Percentiles rank a stretch among this genome's conserved stretches.
phyloP scores from a whole-genome alignment of 495 filamentous ascomycete species.

The Corynascus novoguineensis region DNA sequence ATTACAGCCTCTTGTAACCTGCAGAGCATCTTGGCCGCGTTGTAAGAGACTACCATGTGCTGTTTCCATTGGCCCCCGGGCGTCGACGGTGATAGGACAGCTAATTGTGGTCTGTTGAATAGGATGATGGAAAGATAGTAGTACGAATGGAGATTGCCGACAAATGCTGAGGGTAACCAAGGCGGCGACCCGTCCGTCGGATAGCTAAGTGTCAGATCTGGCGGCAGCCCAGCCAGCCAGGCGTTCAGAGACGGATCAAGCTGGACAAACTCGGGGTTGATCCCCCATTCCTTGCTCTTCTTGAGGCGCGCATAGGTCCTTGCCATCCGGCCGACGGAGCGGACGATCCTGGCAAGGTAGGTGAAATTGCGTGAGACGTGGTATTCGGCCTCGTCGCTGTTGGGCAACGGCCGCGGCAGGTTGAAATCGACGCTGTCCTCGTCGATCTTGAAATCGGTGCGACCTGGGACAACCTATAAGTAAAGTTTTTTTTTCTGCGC shows the following conservation, averaged over 20 bases:
- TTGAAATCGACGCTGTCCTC: constrained; percentile 72
- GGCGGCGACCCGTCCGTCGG: constrained; percentile 74
- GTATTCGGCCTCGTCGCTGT: constrained; percentile 70
- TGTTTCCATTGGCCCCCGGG: constrained; percentile 76
- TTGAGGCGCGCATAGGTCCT: constrained; percentile 71
- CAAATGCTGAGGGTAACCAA: constrained; percentile 82
- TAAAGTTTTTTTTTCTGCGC: background rate
- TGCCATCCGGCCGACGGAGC: constrained; percentile 72
- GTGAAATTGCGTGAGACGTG: constrained; percentile 75
- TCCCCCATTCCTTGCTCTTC: constrained; percentile 81
- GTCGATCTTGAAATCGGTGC: constrained; percentile 72
- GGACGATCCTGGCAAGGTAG: constrained; percentile 69
- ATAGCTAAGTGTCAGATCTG: constrained; percentile 73
- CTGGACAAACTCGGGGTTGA: constrained; percentile 76
- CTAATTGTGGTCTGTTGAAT: constrained; percentile 81
- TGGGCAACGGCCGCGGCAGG: constrained; percentile 55
- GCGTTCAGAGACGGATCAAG: constrained; percentile 66
- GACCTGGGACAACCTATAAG: constrained; percentile 47
- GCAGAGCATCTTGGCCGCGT: constrained; percentile 82
- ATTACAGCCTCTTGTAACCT: constrained; percentile 85
- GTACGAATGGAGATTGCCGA: constrained; percentile 90
- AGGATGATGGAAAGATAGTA: constrained; percentile 84
- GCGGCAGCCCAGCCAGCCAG: constrained; percentile 74
- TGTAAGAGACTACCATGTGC: constrained; percentile 81
- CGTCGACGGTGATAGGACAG: constrained; percentile 66